Evolutionary conservation across 306 rosid genomes (phyloP), one percentile per base, ranked within the genome.

Genomic region (Hippophae gyantsensis): DNA sequence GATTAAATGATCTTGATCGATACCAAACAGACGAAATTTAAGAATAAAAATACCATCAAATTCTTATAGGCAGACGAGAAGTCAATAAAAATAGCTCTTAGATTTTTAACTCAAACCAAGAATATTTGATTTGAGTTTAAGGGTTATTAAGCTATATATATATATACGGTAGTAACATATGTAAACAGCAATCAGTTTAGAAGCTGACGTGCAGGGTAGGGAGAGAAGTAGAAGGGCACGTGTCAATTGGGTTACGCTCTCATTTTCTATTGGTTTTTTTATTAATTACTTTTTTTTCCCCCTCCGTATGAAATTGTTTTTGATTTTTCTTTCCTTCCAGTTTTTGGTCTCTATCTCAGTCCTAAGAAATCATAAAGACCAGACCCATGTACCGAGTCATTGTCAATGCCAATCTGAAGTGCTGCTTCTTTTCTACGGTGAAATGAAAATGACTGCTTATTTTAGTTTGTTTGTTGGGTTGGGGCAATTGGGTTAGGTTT

Each of bases 161-260:
- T 18, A 18, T 18, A 18, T 18, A 18, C 18, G 18, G 18, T 18
- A 18, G 18, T 18, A 18, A 18, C 18, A 18, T 0, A 18, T 18
- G 18, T 18, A 18, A 52, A 56, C 75, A 27, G 72, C 53, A 44
- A 56, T 64, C 52, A 59, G 68, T 72, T 32, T 42, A 55, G 62
- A 67, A 51, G 78, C 56, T 72, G 78, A 84, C 80, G 83, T 77
- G 85, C 75, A 26, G 71, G 65, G 66, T 67, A 45, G 57, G 18
- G 70, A 64, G 76, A 57, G 70, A 52, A 43, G 18, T 42, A 27
- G 1, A 5, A 56, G 79, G 79, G 73, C 86, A 82, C 77, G 81
- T 82, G 94, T 82, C 82, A 11, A 63, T 18, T 8, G 38, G 10
- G 44, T 9, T 71, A 75, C 70, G 5, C 25, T 58, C 54, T 42